These are phyloP conservation scores for Gastrolobium villosum DNA, from an alignment of 306 rosid species.

Conservation along the genomic window DNA sequence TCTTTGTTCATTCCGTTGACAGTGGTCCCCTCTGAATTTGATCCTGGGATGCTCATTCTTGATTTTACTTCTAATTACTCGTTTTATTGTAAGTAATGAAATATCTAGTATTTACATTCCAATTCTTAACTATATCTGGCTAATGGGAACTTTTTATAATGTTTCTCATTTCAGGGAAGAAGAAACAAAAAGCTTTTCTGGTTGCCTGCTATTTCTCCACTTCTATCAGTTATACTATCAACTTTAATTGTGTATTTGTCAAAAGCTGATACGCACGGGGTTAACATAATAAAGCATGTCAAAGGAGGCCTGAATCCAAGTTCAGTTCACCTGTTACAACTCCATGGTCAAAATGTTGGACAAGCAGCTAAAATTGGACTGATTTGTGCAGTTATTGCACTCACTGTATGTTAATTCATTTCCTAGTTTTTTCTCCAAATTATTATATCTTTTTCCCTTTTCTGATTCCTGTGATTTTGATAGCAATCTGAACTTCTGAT, in stretches of 20 bases:
- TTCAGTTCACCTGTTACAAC: constrained; percentile 69
- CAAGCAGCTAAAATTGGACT: constrained; percentile 81
- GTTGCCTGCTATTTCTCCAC: constrained; percentile 85
- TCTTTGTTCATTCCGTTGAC: constrained; percentile 39
- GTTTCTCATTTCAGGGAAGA: constrained; percentile 64
- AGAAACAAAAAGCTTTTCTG: constrained; percentile 79
- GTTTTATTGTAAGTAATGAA: constrained; percentile 71
- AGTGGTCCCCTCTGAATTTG: constrained; percentile 81
- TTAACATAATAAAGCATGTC: constrained; percentile 73
- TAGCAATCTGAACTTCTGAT: constrained; percentile 30
- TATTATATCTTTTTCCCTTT: neutral
- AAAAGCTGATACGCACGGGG: constrained; percentile 80
- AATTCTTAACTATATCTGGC: neutral
- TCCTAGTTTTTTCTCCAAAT: neutral
- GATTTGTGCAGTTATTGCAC: constrained; percentile 75
- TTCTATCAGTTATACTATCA: constrained; percentile 74
- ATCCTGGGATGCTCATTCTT: constrained; percentile 82
- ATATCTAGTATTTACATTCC: neutral
- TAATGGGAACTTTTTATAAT: constrained; percentile 17
- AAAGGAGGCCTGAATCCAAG: constrained; percentile 75
- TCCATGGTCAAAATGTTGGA: constrained; percentile 67
- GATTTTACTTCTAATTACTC: constrained; percentile 71
- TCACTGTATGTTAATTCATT: constrained; percentile 62
- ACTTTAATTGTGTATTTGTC: constrained; percentile 75
- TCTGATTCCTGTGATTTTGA: neutral